Evolutionary conservation across 306 rosid genomes (phyloP), one percentile per base, ranked within the genome.

Genomic region (Psophocarpus tetragonolobus): DNA sequence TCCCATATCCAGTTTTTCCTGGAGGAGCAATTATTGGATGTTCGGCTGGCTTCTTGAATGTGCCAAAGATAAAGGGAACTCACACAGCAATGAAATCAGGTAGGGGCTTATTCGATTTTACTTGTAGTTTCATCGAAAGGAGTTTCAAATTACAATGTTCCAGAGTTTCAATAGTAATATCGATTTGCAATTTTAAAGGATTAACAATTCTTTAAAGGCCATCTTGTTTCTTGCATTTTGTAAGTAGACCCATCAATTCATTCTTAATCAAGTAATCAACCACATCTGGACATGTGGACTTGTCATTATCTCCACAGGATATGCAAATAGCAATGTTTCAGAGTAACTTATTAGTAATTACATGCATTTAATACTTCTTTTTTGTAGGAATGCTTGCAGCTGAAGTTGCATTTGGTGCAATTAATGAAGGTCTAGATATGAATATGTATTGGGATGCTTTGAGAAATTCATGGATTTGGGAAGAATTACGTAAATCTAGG

Each of bases 41-140:
- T 69, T 95, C 98, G 68, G 93, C 97, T 79, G 98, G 98, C 83
- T 91, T 92, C 86, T 72, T 95, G 81, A 92, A 95, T 73, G 98
- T 95, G 44, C 97, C 96, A 14, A 95, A 95, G 87, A 95, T 95
- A 58, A 95, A 95, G 86, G 98, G 98, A 77, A 91, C 95, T 36
- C 97, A 91, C 78, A 91, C 97, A 8, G 98, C 98, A 64, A 95
- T 95, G 98, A 95, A 95, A 87, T 95, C 98, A 61, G 98, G 98
- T 89, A 82, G 73, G 62, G 36, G 74, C 58, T 63, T 75, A 50
- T 36, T 71, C 27, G 23, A 32, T 45, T 39, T 64, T 2, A 32
- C 74, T 36, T 50, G 29, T 65, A 3, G 65, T 38, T 61, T 71
- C 76, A 64, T 68, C 72, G 18, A 38, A 71, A 47, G 62, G 57